Evolutionary conservation across 75 land plant genomes (phyloP).

Genomic region (Selaginella tamariscina): DNA sequence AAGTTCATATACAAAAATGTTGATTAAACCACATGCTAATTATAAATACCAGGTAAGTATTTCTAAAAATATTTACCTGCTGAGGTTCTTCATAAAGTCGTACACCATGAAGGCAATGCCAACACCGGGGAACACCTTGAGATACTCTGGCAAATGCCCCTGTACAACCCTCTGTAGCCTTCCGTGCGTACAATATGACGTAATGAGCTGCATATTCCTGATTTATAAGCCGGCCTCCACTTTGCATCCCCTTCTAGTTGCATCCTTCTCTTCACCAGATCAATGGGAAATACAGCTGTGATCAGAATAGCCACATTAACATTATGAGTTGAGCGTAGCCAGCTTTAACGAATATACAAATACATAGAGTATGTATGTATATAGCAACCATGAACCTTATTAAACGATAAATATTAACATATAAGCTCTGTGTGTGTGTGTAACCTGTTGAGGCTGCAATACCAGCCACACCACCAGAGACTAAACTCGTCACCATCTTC

Average conservation of each 20-base stretch:
- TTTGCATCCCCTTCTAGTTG: slow-evolving; percentile 90
- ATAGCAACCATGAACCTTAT: background rate
- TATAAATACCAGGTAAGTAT: too few relatives aligned
- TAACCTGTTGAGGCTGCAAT: slow-evolving; percentile 86
- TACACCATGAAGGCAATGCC: slow-evolving; percentile 91
- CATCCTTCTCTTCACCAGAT: slow-evolving; percentile 72
- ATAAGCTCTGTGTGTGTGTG: background rate
- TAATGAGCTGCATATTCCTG: slow-evolving; percentile 58
- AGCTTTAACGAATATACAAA: too few relatives aligned
- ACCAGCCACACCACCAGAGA: slow-evolving; percentile 84
- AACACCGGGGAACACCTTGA: slow-evolving; percentile 80
- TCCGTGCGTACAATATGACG: slow-evolving; percentile 42
- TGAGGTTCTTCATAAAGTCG: slow-evolving; percentile 60
- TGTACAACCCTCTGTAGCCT: slow-evolving; percentile 59
- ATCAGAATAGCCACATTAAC: too few relatives aligned
- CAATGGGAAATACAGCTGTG: slow-evolving; percentile 75
- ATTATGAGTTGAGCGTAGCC: too few relatives aligned
- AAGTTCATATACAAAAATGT: too few relatives aligned
- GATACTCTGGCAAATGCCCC: slow-evolving; percentile 87
- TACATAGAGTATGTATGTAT: background rate
- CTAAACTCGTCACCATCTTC: slow-evolving; percentile 48
- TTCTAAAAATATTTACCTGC: too few relatives aligned
- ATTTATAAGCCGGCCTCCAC: slow-evolving; percentile 44
- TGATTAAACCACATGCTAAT: too few relatives aligned
- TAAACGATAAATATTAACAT: too few relatives aligned